Evolutionary conservation across 2,329 filamentous ascomycete species (phyloP).

Genomic region (Orbilia quercus): DNA sequence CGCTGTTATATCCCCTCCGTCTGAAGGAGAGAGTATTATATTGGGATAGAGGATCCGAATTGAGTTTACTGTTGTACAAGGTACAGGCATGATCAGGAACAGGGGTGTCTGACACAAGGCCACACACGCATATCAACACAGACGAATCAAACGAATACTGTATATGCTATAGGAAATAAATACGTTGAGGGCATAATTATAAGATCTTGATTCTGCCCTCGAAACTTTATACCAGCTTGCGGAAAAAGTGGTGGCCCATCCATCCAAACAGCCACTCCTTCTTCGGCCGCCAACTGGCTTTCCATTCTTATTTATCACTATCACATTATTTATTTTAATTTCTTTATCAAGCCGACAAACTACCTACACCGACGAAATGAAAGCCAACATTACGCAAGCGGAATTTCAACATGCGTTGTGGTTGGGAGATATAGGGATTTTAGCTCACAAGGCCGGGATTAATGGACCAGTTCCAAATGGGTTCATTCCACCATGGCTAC

Average conservation of each 20-base stretch:
- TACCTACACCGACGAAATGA: constrained; percentile 27
- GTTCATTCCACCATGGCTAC: constrained; percentile 49
- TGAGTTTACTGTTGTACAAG: constrained; percentile 18
- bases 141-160: constrained; percentile 6
- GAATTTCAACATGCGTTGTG: constrained; percentile 45
- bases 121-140: constrained; percentile 38
- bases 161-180: background rate
- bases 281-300: constrained; percentile 7
- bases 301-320: constrained; percentile 1
- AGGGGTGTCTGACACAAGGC: constrained; percentile 33
- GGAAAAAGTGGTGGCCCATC: constrained; percentile 17
- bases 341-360: constrained; percentile 34
- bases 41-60: constrained; percentile 38
- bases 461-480: constrained; percentile 45
- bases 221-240: background rate
- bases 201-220: constrained; percentile 23
- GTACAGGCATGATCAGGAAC: constrained; percentile 28
- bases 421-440: constrained; percentile 37
- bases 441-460: constrained; percentile 39
- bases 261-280: constrained; percentile 37
- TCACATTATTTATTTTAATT: constrained; percentile 9
- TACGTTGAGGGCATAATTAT: constrained; percentile 27
- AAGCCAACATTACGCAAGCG: constrained; percentile 25
- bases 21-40: constrained; percentile 21
- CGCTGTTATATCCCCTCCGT: constrained; percentile 34